Base-by-base conservation (phyloP, 306 rosid genomes). In the Senna siamea region DNA sequence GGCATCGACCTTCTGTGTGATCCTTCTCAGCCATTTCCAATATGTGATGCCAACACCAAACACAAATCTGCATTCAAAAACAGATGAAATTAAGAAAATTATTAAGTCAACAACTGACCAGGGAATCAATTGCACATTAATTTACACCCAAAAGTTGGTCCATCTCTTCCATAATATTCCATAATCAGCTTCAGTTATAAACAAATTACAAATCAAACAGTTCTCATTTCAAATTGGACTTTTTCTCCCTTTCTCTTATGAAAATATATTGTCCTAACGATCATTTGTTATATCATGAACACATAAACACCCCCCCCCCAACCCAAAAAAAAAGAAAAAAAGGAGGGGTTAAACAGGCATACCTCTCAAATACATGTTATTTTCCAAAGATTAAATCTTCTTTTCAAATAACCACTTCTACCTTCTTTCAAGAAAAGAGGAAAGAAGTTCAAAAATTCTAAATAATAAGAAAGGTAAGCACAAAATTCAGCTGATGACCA, bases 31-130 rank as follows among this genome's bases (percentile, higher is more conserved):
- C 99, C 89, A 95, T 86, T 59, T 79, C 93, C 92, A 95, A 83
- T 69, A 95, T 84, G 80, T 95, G 99, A 82, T 95, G 98, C 98
- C 98, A 95, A 78, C 98, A 95, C 99, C 99, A 95, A 65, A 95
- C 98, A 87, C 99, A 92, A 73, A 95, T 87, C 99, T 95, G 82
- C 68, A 52, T 69, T 69, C 57, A 79, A 70, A 53, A 41, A 75
- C n/a, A 37, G 19, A 60, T 68, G 47, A 63, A 70, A 79, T 54
- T 48, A 46, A 74, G 61, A 87, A 71, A 35, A 66, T 7, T 8
- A 14, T 1, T 26, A 66, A 23, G 71, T 44, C 37, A 44, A 66
- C 71, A 13, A 66, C 20, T 12, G 22, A 44, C 4, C 54, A 65
- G 38, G 22, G 34, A 63, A 40, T 19, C 5, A 20, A 64, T 40